Base-by-base conservation (phyloP, 2,329 filamentous ascomycete species). In the Exophiala sp. region DNA sequence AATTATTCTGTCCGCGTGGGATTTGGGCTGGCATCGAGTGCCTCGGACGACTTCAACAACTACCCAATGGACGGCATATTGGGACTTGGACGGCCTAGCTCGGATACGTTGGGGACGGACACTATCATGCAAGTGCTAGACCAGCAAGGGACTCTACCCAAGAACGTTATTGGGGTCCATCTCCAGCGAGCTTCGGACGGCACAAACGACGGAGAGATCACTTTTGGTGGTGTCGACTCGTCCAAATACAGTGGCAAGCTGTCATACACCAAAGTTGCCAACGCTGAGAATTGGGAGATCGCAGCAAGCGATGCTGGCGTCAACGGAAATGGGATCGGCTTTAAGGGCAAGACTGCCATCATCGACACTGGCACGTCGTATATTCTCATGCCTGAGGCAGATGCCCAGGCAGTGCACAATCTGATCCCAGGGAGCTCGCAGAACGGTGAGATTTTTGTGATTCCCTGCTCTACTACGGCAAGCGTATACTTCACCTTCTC, bases 1-100 rank as follows among this genome's bases (percentile, higher is more conserved):
- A 83, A 82, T 12, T 75, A 91, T 58, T 80, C 77, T 39, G 66
- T 89, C 11, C 69, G 78, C 1, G 78, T 90, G 63, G 75, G 81
- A 2, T 88, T 96, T 64, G 91, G 91, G 3, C 71, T 91, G 55
- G 89, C 87, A 18, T 81, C 79, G 33, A 79, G 79, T 20, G 88
- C 88, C 1, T 90, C 88, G 1, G 71, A 82, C 47, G 85, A 94
- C 59, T 95, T 96, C 68, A 72, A 75, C 24, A 79, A 81, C 48
- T 95, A 92, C 63, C 87, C 89, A 1, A 91, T 95, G 70, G 91
- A 96, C 68, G 91, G 91, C 20, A 95, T 96, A 45, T 74, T 96
- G 2, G 91, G 90, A 3, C 73, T 95, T 20, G 87, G 88, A 12
- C 84, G 85, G 63, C 79, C 79, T 57, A 73, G 77, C 9, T 80